Evolutionary conservation across 805 yeast genomes (phyloP).

Genomic region (Lachancea waltii): DNA sequence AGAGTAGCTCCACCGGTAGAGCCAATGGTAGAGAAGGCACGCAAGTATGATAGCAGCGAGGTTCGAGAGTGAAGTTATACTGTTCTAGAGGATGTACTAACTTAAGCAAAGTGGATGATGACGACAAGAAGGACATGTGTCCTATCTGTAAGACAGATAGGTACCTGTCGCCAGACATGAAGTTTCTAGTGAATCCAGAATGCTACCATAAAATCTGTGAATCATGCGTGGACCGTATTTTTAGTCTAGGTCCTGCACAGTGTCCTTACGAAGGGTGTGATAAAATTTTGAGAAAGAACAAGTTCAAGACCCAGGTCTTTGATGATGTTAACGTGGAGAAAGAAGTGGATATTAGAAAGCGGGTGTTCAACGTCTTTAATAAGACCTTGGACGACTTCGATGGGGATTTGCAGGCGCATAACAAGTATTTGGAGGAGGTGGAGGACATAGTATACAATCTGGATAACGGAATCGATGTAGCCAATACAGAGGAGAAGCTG

Average conservation of each 20-base stretch:
- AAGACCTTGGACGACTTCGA: constrained; percentile 70
- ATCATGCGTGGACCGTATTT: constrained; percentile 92
- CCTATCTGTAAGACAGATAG: constrained; percentile 96
- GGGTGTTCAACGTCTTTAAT: constrained; percentile 73
- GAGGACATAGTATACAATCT: constrained; percentile 77
- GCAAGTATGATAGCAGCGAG: too few species aligned
- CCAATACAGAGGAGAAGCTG: constrained; percentile 58
- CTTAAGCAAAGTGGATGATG: constrained; percentile 35
- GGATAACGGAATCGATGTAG: constrained; percentile 61
- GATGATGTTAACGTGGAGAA: constrained; percentile 86
- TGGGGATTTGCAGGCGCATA: constrained; percentile 49
- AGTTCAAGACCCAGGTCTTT: constrained; percentile 86
- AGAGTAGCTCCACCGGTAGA: too few species aligned
- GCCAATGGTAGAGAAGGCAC: too few species aligned
- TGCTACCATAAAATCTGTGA: constrained; percentile 98
- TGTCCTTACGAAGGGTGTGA: constrained; percentile 94
- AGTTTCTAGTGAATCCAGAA: constrained; percentile 88
- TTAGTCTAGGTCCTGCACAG: constrained; percentile 90
- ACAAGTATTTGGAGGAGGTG: constrained; percentile 74
- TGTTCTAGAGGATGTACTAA: not conserved
- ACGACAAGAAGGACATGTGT: constrained; percentile 71
- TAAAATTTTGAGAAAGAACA: constrained; percentile 76
- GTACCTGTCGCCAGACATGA: constrained; percentile 89
- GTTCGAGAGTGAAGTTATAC: too few species aligned
- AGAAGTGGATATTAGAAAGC: constrained; percentile 83